phyloP scores from a whole-genome alignment of 2,329 filamentous ascomycete genomes.

The Trichoderma citrinoviride region DNA sequence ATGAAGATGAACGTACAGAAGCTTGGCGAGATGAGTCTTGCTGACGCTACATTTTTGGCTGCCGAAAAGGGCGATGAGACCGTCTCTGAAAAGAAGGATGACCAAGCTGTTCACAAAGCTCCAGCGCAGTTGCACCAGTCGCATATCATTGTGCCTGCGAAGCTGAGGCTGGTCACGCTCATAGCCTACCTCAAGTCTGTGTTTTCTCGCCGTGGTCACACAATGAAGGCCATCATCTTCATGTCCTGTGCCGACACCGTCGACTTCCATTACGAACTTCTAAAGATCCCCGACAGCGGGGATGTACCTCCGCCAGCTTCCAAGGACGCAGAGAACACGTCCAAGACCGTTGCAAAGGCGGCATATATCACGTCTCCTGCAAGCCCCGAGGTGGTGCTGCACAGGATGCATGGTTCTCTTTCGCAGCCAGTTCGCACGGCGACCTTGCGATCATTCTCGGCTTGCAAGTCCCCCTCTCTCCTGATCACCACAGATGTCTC shows the following conservation, averaged over 20 bases:
- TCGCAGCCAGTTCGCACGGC: constrained; percentile 83
- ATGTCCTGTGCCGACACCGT: constrained; percentile 96
- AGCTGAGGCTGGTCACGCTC: constrained; percentile 85
- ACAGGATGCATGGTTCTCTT: constrained; percentile 89
- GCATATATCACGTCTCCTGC: constrained; percentile 71
- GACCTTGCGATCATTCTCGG: constrained; percentile 77
- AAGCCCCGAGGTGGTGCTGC: constrained; percentile 70
- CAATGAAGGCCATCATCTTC: constrained; percentile 97
- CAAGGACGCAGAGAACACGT: constrained; percentile 39
- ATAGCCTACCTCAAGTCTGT: constrained; percentile 80
- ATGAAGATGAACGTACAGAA: constrained; percentile 98
- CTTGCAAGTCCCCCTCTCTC: constrained; percentile 70
- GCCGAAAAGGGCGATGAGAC: constrained; percentile 56
- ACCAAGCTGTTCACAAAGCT: constrained; percentile 65
- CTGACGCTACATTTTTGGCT: constrained; percentile 85
- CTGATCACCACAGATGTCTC: constrained; percentile 94
- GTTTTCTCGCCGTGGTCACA: constrained; percentile 82
- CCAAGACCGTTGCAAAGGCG: constrained; percentile 65
- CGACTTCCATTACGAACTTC: constrained; percentile 89
- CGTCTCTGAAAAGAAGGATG: constrained; percentile 44
- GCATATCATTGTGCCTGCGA: constrained; percentile 82
- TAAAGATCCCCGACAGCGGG: constrained; percentile 48
- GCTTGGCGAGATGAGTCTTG: constrained; percentile 89
- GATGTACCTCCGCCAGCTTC: constrained; percentile 31
- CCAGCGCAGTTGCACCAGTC: constrained; percentile 93